Evolutionary conservation across 352 stramenopile species (phyloP), one percentile per base, ranked within the genome.

Genomic region (Globisporangium irregulare): DNA sequence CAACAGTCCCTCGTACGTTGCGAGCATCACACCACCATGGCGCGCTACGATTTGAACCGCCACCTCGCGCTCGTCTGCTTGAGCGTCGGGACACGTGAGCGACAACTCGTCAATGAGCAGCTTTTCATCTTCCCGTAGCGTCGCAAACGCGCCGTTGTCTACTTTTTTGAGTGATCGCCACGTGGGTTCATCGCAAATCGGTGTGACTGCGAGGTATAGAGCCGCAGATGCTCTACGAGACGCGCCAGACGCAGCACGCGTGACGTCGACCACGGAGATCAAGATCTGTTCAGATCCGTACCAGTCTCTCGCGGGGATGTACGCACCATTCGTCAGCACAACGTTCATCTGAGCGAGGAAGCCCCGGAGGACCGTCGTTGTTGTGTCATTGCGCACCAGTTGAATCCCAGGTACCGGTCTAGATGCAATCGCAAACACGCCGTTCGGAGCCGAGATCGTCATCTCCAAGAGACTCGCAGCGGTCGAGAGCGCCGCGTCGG

Each of bases 11-110:
- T 51, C 46, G 27, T 67, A 82, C 32, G 71, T 81, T 9, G 77
- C 76, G 3, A 91, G 55, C 77, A 88, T 84, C n/a, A 91, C 60
- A 4, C 78, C 81, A n/a, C 79, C 80, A 54, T 84, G 70, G n/a
- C 51, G 65, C 12, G 75, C 81, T 2, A 38, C 34, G 36, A 90
- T 75, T 9, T 53, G 43, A 22, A 90, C 51, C 6, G 68, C 66
- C 20, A 90, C 56, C 27, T 84, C 71, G 7, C 73, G 73, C 20
- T 82, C 58, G 18, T 72, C 73, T 4, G 68, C 68, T 0, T 78
- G 50, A 14, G 73, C 25, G 38, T 90, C 80, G 2, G 70, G 72
- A 48, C 76, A 75, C 2, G 57, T 61, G 6, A 89, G 41, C 0
- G 64, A 76, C 4, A 90, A 24, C 0, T 56, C 62, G 43, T 76